Percentiles rank a stretch among this genome's conserved stretches.
Evolutionary conservation across 1,284 basidiomycete genomes (phyloP).

Genomic region (Trichosporon faecale): DNA sequence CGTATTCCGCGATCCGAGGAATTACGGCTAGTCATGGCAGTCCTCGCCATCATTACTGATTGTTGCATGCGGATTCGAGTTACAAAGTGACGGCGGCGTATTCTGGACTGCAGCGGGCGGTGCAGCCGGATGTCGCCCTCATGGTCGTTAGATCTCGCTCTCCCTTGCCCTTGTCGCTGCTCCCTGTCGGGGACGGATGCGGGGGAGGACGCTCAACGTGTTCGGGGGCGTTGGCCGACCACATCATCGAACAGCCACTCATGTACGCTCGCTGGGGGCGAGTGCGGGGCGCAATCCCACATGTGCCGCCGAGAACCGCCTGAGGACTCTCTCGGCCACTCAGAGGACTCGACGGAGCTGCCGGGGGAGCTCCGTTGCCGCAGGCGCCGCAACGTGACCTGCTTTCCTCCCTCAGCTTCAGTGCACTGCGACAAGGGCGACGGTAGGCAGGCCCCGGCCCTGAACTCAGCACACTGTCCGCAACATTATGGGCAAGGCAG

Average conservation of each 20-base stretch:
- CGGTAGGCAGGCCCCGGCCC: neutral
- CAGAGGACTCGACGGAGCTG: neutral
- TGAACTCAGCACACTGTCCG: neutral
- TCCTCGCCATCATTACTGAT: neutral
- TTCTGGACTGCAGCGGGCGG: neutral
- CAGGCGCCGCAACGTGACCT: neutral
- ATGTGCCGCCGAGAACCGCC: neutral
- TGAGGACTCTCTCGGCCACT: neutral
- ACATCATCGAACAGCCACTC: neutral
- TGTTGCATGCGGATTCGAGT: neutral
- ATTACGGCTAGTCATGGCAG: neutral
- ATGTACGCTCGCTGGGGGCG: neutral
- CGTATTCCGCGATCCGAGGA: conserved; percentile 2
- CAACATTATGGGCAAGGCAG: neutral
- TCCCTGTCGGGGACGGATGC: too few species aligned
- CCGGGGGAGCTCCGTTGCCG: conserved; percentile 4
- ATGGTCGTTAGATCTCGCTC: neutral
- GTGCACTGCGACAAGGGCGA: too few species aligned
- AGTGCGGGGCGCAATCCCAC: neutral
- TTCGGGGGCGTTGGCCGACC: neutral
- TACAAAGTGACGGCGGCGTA: neutral
- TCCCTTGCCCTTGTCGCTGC: too few species aligned
- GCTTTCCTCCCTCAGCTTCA: too few species aligned
- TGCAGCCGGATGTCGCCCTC: neutral
- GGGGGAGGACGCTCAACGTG: too few species aligned